Evolutionary conservation across 441 rosid genomes (phyloP), one percentile per base, ranked within the genome.

Genomic region (Corymbia calophylla): DNA sequence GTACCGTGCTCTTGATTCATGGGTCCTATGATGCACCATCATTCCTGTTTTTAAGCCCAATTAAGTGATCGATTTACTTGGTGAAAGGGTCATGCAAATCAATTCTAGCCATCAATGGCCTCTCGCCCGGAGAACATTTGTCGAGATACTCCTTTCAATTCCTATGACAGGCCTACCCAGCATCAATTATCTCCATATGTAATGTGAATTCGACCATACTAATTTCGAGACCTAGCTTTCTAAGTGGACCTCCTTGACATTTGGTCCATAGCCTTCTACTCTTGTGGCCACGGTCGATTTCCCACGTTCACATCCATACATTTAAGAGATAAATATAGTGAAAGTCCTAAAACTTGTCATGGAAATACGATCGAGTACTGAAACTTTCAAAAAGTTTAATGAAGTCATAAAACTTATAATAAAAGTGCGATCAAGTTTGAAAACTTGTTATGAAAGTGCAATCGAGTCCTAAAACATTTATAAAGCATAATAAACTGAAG

Each of bases 291-390:
- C 29, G 15, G 1, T 39, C 21, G 39, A 73, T 73, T 23, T 9
- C 16, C 13, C 4, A 1, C 3, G 2, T 64, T 0, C 8, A 18
- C 5, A 21, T 16, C 8, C 1, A 5, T 5, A 39, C 35, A 35
- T 35, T 27, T 27, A 27, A 60, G 39, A 35, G 39, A 35, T 35
- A 35, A 35, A 35, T 35, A 35, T 35, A 35, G 4, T 35, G 4
- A 35, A 35, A 35, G 39, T 35, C 39, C 39, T 35, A 35, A 35
- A 35, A 35, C 39, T 35, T 35, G 39, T 35, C 3, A 35, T 5
- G 4, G 39, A 35, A 35, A 35, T 35, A 5, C 39, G 39, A 35
- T 35, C 39, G 39, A 35, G 39, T n/a, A n/a, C n/a, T n/a, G n/a
- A 39, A 39, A 39, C 44, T 39, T 39, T 39, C 44, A 39, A 39